Percentiles rank a stretch among this genome's conserved stretches.
phyloP scores from a whole-genome alignment of 345 rosid species.

The Salix dunnii region DNA sequence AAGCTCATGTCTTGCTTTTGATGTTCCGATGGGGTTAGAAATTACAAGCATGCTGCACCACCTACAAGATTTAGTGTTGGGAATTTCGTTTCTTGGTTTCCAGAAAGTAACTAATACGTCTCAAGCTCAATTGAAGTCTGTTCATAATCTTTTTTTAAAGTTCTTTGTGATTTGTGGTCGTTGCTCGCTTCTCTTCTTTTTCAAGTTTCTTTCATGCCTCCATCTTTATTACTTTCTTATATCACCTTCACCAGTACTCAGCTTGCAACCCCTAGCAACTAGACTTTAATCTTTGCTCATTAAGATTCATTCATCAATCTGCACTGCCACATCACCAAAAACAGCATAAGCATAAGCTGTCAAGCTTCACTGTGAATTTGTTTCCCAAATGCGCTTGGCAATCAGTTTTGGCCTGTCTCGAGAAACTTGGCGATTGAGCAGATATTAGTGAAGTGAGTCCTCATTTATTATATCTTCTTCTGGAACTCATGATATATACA shows the following conservation, averaged over 20 bases:
- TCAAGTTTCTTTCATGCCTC: background rate
- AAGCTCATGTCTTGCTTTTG: background rate
- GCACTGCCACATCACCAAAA: background rate
- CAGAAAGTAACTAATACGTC: background rate
- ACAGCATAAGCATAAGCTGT: too few relatives aligned
- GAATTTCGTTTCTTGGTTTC: background rate
- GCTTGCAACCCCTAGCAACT: background rate
- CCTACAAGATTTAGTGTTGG: background rate
- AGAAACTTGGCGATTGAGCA: too few relatives aligned
- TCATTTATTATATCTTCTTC: background rate
- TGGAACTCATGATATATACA: background rate
- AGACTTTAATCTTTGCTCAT: background rate
- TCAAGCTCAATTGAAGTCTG: background rate
- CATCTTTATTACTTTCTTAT: background rate
- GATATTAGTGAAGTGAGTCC: too few relatives aligned
- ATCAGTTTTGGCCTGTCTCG: too few relatives aligned
- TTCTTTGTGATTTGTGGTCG: background rate
- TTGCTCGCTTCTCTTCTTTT: background rate
- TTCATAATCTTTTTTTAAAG: background rate
- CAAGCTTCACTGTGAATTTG: too few relatives aligned
- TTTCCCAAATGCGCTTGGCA: too few relatives aligned
- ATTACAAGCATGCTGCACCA: background rate
- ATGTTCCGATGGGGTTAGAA: background rate
- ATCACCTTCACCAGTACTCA: background rate
- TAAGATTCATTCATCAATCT: background rate